Conservation (phyloP, 192 early-diverging fungal genomes). For the Coemansia sp. region DNA sequence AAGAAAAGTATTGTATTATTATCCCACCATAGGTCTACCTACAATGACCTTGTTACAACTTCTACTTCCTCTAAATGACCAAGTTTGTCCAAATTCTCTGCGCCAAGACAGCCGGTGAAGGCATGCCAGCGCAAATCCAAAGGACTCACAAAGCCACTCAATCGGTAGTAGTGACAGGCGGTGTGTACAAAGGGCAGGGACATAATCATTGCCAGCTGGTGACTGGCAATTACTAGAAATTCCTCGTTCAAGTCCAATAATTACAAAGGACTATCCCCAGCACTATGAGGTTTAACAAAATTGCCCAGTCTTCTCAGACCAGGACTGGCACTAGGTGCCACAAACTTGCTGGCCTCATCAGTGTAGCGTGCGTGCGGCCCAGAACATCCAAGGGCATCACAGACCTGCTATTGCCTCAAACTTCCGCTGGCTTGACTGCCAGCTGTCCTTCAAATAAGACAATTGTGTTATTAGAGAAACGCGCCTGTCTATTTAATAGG, state of each 20-base stretch:
- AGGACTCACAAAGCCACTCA: slow-evolving; percentile 82
- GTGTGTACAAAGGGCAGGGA: slow-evolving; percentile 83
- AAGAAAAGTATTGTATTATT: slow-evolving; percentile 36
- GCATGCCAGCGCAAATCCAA: slow-evolving; percentile 61
- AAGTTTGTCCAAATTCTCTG: slow-evolving; percentile 78
- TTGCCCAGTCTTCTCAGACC: slow-evolving; percentile 60
- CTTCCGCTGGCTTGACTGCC: too few relatives aligned
- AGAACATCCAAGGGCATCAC: slow-evolving; percentile 86
- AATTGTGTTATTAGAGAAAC: slow-evolving; percentile 62
- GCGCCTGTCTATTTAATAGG: slow-evolving; percentile 65
- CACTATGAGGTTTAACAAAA: slow-evolving; percentile 75
- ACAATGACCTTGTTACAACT: slow-evolving; percentile 83
- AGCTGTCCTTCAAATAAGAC: too few relatives aligned
- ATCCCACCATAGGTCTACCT: slow-evolving; percentile 76
- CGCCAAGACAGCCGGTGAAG: slow-evolving; percentile 28
- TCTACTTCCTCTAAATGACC: slow-evolving; percentile 89
- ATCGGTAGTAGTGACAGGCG: slow-evolving; percentile 81
- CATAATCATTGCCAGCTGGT: slow-evolving; percentile 81
- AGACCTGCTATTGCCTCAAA: too few relatives aligned
- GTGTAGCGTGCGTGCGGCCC: slow-evolving; percentile 84
- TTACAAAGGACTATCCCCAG: slow-evolving; percentile 82
- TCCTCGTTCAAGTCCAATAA: slow-evolving; percentile 82
- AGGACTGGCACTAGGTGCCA: neutral
- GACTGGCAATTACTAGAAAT: slow-evolving; percentile 82
- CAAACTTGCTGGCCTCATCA: slow-evolving; percentile 72